A percentile compares a stretch with the other conserved stretches of the same genome.
Conservation (phyloP, 345 rosid genomes). For the Eucalyptus marginata region DNA sequence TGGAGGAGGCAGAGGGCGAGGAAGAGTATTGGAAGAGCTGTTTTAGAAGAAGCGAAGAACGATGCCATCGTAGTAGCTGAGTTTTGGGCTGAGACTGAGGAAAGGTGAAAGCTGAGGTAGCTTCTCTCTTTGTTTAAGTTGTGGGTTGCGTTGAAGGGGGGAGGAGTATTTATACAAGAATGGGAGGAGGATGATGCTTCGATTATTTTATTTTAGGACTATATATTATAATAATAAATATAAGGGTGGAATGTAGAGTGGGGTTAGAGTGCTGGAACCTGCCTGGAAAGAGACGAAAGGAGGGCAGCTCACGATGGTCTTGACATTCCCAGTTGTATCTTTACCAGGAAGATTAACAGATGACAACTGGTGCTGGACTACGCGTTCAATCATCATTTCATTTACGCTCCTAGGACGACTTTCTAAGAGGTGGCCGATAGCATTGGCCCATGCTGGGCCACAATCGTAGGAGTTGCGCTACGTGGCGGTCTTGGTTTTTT, state of each 20-base stretch:
- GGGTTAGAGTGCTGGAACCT: background rate
- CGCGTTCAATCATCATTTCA: background rate
- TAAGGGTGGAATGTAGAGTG: background rate
- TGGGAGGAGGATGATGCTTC: background rate
- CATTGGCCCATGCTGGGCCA: background rate
- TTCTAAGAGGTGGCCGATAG: background rate
- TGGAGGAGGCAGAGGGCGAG: conserved; percentile 1
- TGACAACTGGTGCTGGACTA: background rate
- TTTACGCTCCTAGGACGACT: background rate
- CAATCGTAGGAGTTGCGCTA: background rate
- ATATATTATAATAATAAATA: background rate
- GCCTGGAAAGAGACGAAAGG: background rate
- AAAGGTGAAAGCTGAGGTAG: background rate
- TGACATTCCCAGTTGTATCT: background rate
- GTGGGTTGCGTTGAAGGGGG: background rate
- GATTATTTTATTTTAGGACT: background rate
- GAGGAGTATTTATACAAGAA: background rate
- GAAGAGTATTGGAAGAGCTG: background rate
- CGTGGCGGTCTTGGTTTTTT: background rate
- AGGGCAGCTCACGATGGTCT: background rate
- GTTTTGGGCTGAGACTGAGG: background rate
- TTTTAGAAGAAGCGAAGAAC: background rate
- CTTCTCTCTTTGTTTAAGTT: background rate
- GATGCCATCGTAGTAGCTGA: background rate
- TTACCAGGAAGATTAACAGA: background rate